phyloP scores from a whole-genome alignment of 2,329 filamentous ascomycete species.

The Ophidiomyces ophidiicola region DNA sequence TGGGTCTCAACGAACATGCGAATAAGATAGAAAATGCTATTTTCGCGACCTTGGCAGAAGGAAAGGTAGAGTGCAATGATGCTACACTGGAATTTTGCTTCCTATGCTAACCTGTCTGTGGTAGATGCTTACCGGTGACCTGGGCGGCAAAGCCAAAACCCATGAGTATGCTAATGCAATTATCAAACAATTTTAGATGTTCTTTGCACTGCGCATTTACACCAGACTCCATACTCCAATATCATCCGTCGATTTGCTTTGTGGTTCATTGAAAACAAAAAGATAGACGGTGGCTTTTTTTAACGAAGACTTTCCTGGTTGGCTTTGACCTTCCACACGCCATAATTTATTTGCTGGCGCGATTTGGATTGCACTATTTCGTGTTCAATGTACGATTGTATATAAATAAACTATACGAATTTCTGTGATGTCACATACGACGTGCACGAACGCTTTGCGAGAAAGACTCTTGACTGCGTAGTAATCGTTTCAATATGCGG shows the following conservation, averaged over 20 bases:
- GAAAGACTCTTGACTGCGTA: no score
- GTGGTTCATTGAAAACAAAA: conserved; percentile 11
- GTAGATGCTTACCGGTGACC: conserved; percentile 74
- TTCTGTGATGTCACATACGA: conserved; percentile 4
- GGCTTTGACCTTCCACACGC: no score
- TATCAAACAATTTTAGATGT: conserved; percentile 50
- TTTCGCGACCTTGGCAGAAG: conserved; percentile 89
- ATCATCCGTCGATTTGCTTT: conserved; percentile 21
- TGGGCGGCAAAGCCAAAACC: conserved; percentile 93
- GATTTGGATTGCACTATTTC: conserved; percentile 2
- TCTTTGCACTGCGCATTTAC: neutral
- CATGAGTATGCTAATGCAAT: conserved; percentile 88
- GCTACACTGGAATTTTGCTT: neutral
- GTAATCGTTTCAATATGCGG: no score
- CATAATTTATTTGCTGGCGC: no score
- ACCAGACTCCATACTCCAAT: conserved; percentile 17
- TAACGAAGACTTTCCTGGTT: neutral
- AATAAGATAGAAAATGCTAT: conserved; percentile 83
- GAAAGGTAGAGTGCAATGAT: conserved; percentile 51
- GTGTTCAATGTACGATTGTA: conserved; percentile 10
- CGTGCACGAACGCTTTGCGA: no score
- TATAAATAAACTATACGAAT: conserved; percentile 7
- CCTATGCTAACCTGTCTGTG: conserved; percentile 10
- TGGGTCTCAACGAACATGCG: conserved; percentile 78
- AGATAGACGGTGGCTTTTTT: conserved; percentile 7